Evolutionary conservation across 2,329 filamentous ascomycete species (phyloP), one percentile per base, ranked within the genome.

Genomic region (Colletotrichum cereale): DNA sequence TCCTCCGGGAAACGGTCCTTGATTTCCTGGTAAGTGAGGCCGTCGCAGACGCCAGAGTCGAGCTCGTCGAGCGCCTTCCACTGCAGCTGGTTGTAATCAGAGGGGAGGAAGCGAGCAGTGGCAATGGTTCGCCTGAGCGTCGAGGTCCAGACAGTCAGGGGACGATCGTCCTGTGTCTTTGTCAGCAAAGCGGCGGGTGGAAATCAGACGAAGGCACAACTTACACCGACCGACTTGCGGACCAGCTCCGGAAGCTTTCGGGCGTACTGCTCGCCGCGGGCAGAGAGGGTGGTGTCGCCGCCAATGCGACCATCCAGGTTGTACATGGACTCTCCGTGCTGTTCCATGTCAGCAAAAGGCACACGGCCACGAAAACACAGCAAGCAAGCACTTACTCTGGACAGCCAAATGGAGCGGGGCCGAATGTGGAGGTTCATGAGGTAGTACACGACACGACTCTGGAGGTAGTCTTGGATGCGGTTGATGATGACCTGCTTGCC

Each of bases 1-100:
- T 99, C 96, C 76, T 98, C 95, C 0, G 96, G 96, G 80, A 94
- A 98, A 66, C 89, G 85, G 77, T 97, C 90, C 78, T 96, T 94
- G 79, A 99, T 98, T 80, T 99, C 93, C 78, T 94, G 93, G 81
- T 98, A 98, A 1, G 96, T 99, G 80, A 98, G 90, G 66, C 96
- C 95, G 78, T 99, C 96, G 83, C 96, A 99, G 58, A 98, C 94
- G 62, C 96, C 96, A 1, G 94, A 95, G 81, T 99, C 96, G 47
- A 99, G 91, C 84, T 99, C 96, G 79, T 99, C 96, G 3, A 99
- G 89, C 0, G 96, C 96, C 84, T 99, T 99, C 96, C 96, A 99
- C 82, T 98, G 95, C 18, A 99, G 88, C 81, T 98, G 97, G 80
- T 98, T 96, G 82, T 96, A 98, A 72, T 93, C 87, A 16, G 86